A percentile compares a stretch with the other conserved stretches of the same genome.
Conservation (phyloP, 345 rosid genomes). For the Lepidium didymum region DNA sequence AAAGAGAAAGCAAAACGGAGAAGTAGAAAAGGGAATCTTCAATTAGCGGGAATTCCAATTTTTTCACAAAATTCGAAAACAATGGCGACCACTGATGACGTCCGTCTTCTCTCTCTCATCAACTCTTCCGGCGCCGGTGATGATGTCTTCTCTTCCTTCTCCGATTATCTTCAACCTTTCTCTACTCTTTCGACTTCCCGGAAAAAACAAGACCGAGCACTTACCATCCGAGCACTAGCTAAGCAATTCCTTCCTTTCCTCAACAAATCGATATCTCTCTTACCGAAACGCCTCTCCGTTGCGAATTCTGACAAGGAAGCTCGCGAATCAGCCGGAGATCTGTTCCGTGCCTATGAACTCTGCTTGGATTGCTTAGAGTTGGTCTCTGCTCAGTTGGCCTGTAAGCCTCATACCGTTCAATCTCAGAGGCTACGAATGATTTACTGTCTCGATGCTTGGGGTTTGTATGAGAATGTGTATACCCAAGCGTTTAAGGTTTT, state of each 20-base stretch:
- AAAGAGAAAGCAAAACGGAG: not conserved
- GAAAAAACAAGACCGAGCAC: slow-evolving; percentile 24
- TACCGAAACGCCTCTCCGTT: slow-evolving; percentile 66
- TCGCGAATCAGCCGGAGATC: slow-evolving; percentile 22
- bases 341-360: slow-evolving; percentile 46
- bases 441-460: slow-evolving; percentile 49
- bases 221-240: slow-evolving; percentile 48
- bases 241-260: slow-evolving; percentile 68
- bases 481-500: slow-evolving; percentile 45
- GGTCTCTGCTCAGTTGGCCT: slow-evolving; percentile 57
- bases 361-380: slow-evolving; percentile 66
- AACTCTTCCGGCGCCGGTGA: slow-evolving; percentile 34
- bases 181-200: slow-evolving; percentile 25
- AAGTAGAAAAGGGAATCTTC: slow-evolving; percentile 1
- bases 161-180: slow-evolving; percentile 55
- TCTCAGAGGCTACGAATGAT: slow-evolving; percentile 48
- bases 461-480: slow-evolving; percentile 35
- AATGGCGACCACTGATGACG: slow-evolving; percentile 49
- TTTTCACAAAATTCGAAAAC: slow-evolving; percentile 9
- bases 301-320: not conserved
- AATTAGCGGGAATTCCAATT: slow-evolving; percentile 20
- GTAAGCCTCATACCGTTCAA: slow-evolving; percentile 52
- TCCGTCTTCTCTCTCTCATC: slow-evolving; percentile 39
- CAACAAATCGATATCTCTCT: slow-evolving; percentile 55
- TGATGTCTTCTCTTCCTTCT: slow-evolving; percentile 40